Evolutionary conservation across 2,329 filamentous ascomycete species (phyloP).

Genomic region (Penicillium polonicum): DNA sequence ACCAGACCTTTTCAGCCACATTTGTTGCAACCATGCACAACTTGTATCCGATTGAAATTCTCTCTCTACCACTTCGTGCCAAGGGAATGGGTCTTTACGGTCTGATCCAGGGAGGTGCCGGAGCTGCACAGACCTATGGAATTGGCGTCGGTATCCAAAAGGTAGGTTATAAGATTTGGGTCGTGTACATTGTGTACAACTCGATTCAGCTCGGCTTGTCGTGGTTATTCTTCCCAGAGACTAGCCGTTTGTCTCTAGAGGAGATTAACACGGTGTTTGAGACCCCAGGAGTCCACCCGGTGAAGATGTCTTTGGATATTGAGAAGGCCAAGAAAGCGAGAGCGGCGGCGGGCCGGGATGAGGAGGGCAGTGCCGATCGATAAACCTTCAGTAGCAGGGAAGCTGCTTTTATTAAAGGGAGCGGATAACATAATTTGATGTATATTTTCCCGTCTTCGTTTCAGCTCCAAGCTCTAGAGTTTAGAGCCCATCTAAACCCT

Average conservation of each 20-base stretch:
- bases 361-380: constrained; percentile 9
- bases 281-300: constrained; percentile 43
- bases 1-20: constrained; percentile 48
- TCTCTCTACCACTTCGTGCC: constrained; percentile 46
- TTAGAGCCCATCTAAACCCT: not conserved
- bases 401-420: not conserved
- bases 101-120: constrained; percentile 47
- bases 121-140: constrained; percentile 48
- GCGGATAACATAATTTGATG: not conserved
- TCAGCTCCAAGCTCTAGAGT: not conserved
- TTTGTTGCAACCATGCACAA: constrained; percentile 52
- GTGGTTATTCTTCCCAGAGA: constrained; percentile 56
- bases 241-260: constrained; percentile 51
- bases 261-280: constrained; percentile 61
- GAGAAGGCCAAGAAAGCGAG: constrained; percentile 42
- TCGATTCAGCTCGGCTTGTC: constrained; percentile 46
- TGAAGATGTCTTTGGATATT: constrained; percentile 47
- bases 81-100: constrained; percentile 50
- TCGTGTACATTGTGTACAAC: constrained; percentile 53
- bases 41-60: constrained; percentile 48
- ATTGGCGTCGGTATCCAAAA: constrained; percentile 50
- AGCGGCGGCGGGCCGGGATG: constrained; percentile 20
- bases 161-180: constrained; percentile 53
- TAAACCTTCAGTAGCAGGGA: not conserved
- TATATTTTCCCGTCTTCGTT: not conserved